Base-by-base conservation (phyloP, 768 basidiomycete species). In the Stropharia rugosoannulata region DNA sequence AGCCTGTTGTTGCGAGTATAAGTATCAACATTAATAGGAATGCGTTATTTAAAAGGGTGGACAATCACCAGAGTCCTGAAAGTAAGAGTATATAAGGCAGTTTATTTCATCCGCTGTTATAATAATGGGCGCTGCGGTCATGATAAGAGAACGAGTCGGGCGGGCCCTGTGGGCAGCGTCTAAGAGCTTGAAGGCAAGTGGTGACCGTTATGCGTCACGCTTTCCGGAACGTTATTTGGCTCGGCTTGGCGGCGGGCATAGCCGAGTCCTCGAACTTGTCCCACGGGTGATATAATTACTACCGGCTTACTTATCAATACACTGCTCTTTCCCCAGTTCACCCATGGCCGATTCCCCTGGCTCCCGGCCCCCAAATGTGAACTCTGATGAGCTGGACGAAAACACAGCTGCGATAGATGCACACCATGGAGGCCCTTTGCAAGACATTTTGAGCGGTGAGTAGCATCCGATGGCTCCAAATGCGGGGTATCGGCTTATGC, bases 21-120 rank as follows among this genome's bases (percentile, higher is more conserved):
- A 22, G 22, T 4, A 37, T 54, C 41, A 45, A 48, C 38, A 39
- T 2, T 37, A 60, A 42, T 48, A 46, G 35, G 54, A n/a, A 35
- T 44, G 11, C 22, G 22, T 37, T 48, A 55, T 46, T 32, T 47
- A 19, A 44, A 44, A 38, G 15, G 36, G 35, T 52, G 37, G 51
- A 52, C 16, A 48, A 38, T 47, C 60, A 90, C 91, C 91, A 32
- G 90, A 91, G 62, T 94, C 92, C 60, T 86, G 77, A 60, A 94
- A 83, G 65, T 93, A 94, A 1, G 92, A 80, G 69, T 93, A 85
- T 45, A 94, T 86, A 59, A 93, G 82, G 64, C 87, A 90, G 67
- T 94, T 94, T 57, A 94, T 78, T 67, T 93, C 89, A 61, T 93
- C 90, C 37, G 90, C 87, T 39, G 85, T 83, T 59, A 92, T 87